These are phyloP conservation scores for Cercospora brassicicola DNA, from an alignment of 2,329 filamentous ascomycete genomes.

Conservation along the genomic window DNA sequence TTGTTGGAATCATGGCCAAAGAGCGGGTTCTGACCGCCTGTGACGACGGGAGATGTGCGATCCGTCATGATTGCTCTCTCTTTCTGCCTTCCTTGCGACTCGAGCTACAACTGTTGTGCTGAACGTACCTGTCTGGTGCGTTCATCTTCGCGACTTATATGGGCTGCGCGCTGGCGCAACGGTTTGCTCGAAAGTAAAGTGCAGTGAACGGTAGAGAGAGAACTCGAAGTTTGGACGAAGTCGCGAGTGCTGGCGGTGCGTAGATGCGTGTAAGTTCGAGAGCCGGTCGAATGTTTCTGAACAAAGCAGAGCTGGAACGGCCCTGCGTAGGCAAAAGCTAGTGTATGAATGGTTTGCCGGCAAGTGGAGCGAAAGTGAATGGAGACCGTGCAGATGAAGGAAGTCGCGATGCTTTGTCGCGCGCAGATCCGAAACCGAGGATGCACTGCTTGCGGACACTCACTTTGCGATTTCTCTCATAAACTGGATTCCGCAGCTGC, in stretches of 20 bases:
- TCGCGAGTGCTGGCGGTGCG: not conserved
- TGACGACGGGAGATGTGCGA: slow-evolving; percentile 15
- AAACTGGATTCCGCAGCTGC: not conserved
- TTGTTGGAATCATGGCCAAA: slow-evolving; percentile 15
- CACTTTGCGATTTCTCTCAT: not conserved
- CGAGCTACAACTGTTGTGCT: not conserved
- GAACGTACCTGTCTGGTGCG: slow-evolving; percentile 54
- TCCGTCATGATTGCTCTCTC: slow-evolving; percentile 18
- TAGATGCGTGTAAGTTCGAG: not conserved
- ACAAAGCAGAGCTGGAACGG: not conserved
- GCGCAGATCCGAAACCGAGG: slow-evolving; percentile 6
- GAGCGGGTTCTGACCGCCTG: slow-evolving; percentile 13
- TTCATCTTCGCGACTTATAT: slow-evolving; percentile 48
- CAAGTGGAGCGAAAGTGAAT: not conserved
- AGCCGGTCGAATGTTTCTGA: not conserved
- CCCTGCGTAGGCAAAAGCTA: not conserved
- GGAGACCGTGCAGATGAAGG: slow-evolving; percentile 4
- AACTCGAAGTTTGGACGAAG: not conserved
- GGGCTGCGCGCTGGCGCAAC: slow-evolving; percentile 23
- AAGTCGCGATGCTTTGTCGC: slow-evolving; percentile 9
- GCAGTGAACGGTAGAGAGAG: not conserved
- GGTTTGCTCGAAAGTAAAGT: not conserved
- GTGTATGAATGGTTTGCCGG: not conserved
- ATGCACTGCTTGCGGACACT: not conserved
- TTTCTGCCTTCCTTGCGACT: not conserved